These are phyloP conservation scores for Dalbergia cultrata DNA, from an alignment of 306 rosid genomes.

Conservation along the genomic window DNA sequence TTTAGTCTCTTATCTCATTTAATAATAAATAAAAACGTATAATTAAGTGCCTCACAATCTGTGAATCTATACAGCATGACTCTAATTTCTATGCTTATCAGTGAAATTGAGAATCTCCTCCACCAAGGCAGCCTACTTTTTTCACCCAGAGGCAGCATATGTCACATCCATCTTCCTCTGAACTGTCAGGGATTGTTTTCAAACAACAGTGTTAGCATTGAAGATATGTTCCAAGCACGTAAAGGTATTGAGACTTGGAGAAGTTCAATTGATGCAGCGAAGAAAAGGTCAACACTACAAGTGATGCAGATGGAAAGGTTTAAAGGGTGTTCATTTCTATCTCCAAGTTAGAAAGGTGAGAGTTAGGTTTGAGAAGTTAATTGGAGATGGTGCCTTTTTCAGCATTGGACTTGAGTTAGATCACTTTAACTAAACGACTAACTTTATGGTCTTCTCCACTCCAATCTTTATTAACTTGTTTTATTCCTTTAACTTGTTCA, in stretches of 20 bases:
- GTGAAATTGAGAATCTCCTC: conserved; percentile 41
- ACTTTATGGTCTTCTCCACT: too few relatives aligned
- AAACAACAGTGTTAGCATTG: conserved; percentile 29
- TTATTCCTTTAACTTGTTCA: too few relatives aligned
- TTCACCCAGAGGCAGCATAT: too few relatives aligned
- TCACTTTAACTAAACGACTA: too few relatives aligned
- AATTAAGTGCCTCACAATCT: too few relatives aligned
- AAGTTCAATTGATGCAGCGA: background rate
- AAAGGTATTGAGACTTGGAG: background rate
- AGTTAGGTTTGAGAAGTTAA: background rate
- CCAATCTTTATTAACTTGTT: too few relatives aligned
- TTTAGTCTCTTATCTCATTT: too few relatives aligned
- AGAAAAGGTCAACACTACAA: background rate
- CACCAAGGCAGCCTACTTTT: background rate
- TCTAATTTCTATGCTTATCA: conserved; percentile 37
- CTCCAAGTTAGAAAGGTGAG: background rate
- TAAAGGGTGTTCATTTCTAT: background rate
- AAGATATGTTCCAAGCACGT: background rate
- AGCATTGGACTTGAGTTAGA: too few relatives aligned
- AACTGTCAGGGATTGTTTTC: background rate
- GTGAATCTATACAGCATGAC: background rate
- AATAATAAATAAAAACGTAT: too few relatives aligned
- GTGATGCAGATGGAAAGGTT: background rate
- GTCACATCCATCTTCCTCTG: background rate
- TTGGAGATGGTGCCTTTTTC: too few relatives aligned